Evolutionary conservation across 2,329 filamentous ascomycete species (phyloP), one percentile per base, ranked within the genome.

Genomic region (Coccinonectria pachysandricola): DNA sequence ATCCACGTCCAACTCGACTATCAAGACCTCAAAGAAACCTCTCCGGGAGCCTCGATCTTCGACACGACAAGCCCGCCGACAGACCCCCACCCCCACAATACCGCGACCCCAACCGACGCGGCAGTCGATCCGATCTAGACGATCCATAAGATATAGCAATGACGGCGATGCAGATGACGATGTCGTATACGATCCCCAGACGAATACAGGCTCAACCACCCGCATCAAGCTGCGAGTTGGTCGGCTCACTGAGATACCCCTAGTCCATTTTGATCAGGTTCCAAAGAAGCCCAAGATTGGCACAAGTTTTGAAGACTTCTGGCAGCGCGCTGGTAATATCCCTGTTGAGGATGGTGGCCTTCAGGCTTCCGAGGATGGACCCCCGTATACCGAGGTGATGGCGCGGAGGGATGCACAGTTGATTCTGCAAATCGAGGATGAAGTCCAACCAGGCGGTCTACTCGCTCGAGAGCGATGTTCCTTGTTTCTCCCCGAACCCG

Each of bases 381-480:
- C 64, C 1, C 50, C 53, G 10, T 71, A 70, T 39, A 78, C 75
- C 1, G 62, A 74, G 8, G 72, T 79, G 27, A 65, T 71, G 45
- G 76, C 78, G 2, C 50, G 59, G 22, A 65, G 68, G 27, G 86
- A 95, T 53, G 86, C 84, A 2, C 57, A 58, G 10, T 57, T 75
- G n/a, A 71, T 91, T 11, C 40, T 74, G 30, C 71, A 73, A 16
- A 74, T 94, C 15, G 73, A 86, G 39, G 60, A 75, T 24, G 87
- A 85, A 37, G 74, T 75, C 4, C 65, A 82, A 43, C 71, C 76
- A 5, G 87, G 86, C 10, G 84, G 85, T 3, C 51, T 86, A 4
- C 64, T 95, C 15, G 85, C 79, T 26, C 60, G 67, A 28, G 73
- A 75, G 33, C 65, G 68, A 33, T 88, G 82, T 48, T 78, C 76